phyloP scores from a whole-genome alignment of 257 asterid genomes.

The Forsythia suspensa region DNA sequence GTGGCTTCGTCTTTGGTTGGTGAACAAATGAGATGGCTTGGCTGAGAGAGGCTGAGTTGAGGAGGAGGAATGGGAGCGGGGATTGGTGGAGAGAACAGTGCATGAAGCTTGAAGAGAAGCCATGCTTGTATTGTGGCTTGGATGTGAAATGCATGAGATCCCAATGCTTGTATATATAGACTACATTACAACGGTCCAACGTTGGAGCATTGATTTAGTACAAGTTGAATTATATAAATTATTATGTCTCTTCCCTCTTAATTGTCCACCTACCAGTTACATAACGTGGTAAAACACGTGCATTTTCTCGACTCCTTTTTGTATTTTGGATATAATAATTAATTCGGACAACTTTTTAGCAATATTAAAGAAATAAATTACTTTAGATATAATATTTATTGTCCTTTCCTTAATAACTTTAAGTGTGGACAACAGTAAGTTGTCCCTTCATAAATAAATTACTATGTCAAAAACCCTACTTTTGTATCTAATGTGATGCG shows the following conservation, averaged over 20 bases:
- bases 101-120: constrained; percentile 32
- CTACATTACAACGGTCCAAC: not conserved
- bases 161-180: not conserved
- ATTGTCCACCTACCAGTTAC: not conserved
- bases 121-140: constrained; percentile 10
- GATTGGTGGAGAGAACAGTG: constrained; percentile 13
- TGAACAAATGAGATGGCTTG: constrained; percentile 29
- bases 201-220: not conserved
- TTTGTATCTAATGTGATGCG: not conserved
- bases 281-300: not conserved
- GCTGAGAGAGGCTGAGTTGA: constrained; percentile 25
- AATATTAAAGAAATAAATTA: no score
- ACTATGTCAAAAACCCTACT: no score
- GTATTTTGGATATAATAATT: not conserved
- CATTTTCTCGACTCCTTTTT: not conserved
- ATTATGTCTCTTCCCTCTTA: no score
- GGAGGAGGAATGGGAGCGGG: not conserved
- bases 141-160: not conserved
- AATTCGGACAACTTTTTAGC: no score
- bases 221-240: not conserved
- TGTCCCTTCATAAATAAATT: not conserved
- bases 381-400: no score
- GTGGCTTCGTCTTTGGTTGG: constrained; percentile 20
- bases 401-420: no score
- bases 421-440: no score